Percentiles rank a stretch among this genome's conserved stretches.
Evolutionary conservation across 352 stramenopile species (phyloP).

Genomic region (Globisporangium polare): DNA sequence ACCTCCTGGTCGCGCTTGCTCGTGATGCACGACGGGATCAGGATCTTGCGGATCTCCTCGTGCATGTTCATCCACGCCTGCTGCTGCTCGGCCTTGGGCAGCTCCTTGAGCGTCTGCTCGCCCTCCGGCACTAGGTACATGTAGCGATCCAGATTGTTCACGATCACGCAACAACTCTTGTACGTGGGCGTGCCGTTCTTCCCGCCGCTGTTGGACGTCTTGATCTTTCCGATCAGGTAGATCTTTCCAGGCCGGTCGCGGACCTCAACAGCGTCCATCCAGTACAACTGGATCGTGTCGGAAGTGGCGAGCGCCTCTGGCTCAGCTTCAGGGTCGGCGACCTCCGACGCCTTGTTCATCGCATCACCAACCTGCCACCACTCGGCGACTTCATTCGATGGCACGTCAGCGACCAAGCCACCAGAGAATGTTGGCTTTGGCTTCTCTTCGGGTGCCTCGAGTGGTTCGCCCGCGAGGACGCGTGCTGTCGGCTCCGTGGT

Average conservation of each 20-base stretch:
- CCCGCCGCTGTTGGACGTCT: conserved; percentile 25
- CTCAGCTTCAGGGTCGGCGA: conserved; percentile 27
- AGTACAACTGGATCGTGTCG: conserved; percentile 94
- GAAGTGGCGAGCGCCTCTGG: conserved; percentile 27
- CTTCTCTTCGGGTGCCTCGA: conserved; percentile 24
- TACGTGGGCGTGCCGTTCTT: conserved; percentile 52
- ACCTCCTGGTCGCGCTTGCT: conserved; percentile 64
- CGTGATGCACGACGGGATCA: conserved; percentile 82
- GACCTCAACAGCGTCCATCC: conserved; percentile 96
- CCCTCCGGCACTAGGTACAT: conserved; percentile 91
- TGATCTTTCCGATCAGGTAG: conserved; percentile 98
- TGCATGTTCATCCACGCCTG: conserved; percentile 83
- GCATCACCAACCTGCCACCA: conserved; percentile 68
- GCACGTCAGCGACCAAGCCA: conserved; percentile 38
- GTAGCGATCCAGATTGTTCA: conserved; percentile 94
- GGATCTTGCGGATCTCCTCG: conserved; percentile 90
- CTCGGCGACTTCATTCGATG: conserved; percentile 84
- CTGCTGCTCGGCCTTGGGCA: conserved; percentile 90
- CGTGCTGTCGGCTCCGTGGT: conserved; percentile 57
- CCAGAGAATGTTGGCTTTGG: background rate
- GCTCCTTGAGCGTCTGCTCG: conserved; percentile 54
- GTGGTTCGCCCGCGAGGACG: conserved; percentile 34
- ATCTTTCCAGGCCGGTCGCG: conserved; percentile 92
- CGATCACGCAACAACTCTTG: conserved; percentile 94
- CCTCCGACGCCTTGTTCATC: conserved; percentile 12